phyloP scores from a whole-genome alignment of 2,329 filamentous ascomycete species.

The Aureobasidium sp. region DNA sequence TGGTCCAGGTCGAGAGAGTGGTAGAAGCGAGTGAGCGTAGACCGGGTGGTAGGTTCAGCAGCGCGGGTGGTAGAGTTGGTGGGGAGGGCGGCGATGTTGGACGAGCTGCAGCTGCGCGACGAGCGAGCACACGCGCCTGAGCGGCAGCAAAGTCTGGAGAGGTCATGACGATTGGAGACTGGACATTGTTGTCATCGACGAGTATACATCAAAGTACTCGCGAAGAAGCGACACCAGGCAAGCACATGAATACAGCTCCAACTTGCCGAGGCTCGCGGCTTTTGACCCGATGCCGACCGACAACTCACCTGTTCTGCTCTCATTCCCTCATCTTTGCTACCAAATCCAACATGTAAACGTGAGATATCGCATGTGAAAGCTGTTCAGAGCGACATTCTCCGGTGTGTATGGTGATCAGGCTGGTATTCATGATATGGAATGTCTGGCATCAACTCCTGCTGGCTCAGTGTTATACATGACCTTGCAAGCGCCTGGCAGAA shows the following conservation, averaged over 20 bases:
- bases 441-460: neutral
- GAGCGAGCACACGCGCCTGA: conserved; percentile 75
- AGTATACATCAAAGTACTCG: neutral
- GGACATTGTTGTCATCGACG: neutral
- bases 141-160: conserved; percentile 74
- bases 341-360: neutral
- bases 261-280: conserved; percentile 4
- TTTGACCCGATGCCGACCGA: conserved; percentile 1
- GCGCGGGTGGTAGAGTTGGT: conserved; percentile 18
- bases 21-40: conserved; percentile 41
- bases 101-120: conserved; percentile 60
- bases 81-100: conserved; percentile 34
- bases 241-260: neutral
- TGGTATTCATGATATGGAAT: too few relatives aligned
- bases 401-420: neutral
- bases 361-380: neutral
- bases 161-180: conserved; percentile 35
- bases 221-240: neutral
- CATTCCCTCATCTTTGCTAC: neutral
- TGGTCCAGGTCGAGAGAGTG: conserved; percentile 17
- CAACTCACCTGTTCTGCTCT: conserved; percentile 1
- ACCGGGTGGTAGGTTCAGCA: conserved; percentile 42
- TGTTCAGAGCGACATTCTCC: neutral
- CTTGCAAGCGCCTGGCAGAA: neutral
- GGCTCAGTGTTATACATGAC: neutral